Percentiles rank a stretch among this genome's conserved stretches.
Evolutionary conservation across 2,329 filamentous ascomycete genomes (phyloP).

Genomic region (Apiospora koreana): DNA sequence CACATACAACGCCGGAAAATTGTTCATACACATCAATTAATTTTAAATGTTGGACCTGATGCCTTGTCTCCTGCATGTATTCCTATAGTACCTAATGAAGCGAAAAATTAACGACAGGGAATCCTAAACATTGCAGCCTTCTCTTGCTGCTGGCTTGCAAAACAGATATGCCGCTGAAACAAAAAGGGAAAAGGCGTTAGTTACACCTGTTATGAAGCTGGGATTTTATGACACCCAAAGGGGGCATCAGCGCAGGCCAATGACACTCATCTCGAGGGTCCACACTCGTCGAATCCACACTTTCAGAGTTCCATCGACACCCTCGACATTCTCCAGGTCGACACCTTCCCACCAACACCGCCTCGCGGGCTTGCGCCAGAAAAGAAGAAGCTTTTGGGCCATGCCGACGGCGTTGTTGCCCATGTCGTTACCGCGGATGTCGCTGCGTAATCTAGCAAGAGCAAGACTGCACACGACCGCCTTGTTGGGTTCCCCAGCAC

Average conservation of each 20-base stretch:
- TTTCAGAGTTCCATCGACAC: constrained; percentile 88
- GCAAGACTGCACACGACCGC: constrained; percentile 97
- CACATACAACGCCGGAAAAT: not conserved
- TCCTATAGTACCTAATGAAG: constrained; percentile 5
- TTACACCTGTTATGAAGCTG: not conserved
- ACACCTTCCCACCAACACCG: constrained; percentile 99
- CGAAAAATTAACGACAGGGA: constrained; percentile 10
- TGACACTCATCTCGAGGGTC: constrained; percentile 98
- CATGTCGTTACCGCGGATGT: constrained; percentile 79
- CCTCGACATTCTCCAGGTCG: constrained; percentile 85
- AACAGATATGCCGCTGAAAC: constrained; percentile 1
- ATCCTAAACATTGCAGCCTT: constrained; percentile 9
- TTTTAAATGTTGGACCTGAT: not conserved
- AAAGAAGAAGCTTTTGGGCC: constrained; percentile 95
- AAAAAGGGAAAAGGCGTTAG: not conserved
- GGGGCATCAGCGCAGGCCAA: constrained; percentile 66
- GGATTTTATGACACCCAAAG: not conserved
- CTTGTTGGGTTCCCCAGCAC: constrained; percentile 97
- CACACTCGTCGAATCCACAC: constrained; percentile 98
- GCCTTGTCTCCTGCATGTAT: not conserved
- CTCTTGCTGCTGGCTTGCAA: constrained; percentile 5
- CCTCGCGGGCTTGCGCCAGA: constrained; percentile 95
- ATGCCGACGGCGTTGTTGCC: constrained; percentile 85
- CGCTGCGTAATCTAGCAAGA: constrained; percentile 87
- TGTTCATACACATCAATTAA: not conserved